Evolutionary conservation across 257 asterid species (phyloP), one percentile per base, ranked within the genome.

Genomic region (Primulina eburnea): DNA sequence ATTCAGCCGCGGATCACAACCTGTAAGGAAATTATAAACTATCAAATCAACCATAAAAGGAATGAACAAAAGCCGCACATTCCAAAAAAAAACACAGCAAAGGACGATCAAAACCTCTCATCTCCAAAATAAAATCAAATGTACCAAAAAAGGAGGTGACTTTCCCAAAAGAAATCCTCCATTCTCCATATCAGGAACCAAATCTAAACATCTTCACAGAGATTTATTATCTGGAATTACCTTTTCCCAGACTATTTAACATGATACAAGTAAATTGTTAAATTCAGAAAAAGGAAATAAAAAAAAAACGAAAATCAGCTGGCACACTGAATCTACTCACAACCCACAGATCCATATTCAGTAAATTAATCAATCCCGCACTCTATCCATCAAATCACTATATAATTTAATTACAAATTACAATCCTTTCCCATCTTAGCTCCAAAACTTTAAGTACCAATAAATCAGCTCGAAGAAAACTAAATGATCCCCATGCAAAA

Each of bases 21-120:
- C 87, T 86, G 86, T 60, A 80, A 28, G 59, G 11, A 57, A n/a
- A 65, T 17, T 38, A 32, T 18, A 67, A 59, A 18, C 59, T n/a
- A 29, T 68, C 64, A 50, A 65, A 72, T 69, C 57, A 67, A 34
- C 67, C 33, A 38, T 43, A 10, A 68, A n/a, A 7, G 1, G 26
- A 12, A 24, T 5, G 2, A 32, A 14, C 29, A 35, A 64, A 71
- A 11, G 20, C 33, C 24, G 2, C 4, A 52, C 32, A 28, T 20
- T 55, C 56, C 3, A 7, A 24, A 33, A 56, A 7, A 47, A 26
- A 58, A 38, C 20, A 56, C 30, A 29, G 30, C 58, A 6, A 20
- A 14, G 18, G 55, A 47, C 35, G 20, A 24, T 75, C 50, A 28
- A n/a, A 16, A 35, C 40, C 17, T 21, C 30, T 8, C 37, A 18